Evolutionary conservation across 2,329 filamentous ascomycete genomes (phyloP).

Genomic region (Fusarium irregulare): DNA sequence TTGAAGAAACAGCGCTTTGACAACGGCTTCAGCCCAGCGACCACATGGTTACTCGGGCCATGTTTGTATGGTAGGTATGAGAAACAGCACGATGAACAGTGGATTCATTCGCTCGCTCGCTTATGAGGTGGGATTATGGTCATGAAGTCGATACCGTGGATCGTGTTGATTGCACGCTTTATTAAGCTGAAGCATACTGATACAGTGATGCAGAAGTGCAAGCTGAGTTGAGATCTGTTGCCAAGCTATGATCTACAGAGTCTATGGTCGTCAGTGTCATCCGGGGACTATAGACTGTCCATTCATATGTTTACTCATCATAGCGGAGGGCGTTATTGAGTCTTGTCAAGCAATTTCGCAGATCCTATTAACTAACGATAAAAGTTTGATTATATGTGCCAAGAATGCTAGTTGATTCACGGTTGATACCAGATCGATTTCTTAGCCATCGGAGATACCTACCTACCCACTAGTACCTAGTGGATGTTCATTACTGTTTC

Average conservation of each 20-base stretch:
- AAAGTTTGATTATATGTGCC: too few relatives aligned
- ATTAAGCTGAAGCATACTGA: neutral
- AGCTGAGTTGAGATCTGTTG: neutral
- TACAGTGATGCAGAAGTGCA: neutral
- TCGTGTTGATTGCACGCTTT: neutral
- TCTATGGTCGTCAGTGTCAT: neutral
- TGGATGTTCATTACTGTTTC: too few relatives aligned
- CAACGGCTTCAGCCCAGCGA: neutral
- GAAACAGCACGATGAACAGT: neutral
- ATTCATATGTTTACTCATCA: neutral
- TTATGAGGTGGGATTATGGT: neutral
- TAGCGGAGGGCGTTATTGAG: neutral
- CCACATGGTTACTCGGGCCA: constrained; percentile 36
- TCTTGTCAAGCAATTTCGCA: neutral
- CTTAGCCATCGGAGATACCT: too few relatives aligned
- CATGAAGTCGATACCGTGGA: neutral
- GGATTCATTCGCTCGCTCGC: neutral
- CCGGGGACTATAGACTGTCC: neutral
- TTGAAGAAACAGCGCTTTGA: constrained; percentile 1
- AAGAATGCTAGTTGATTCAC: too few relatives aligned
- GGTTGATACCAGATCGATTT: too few relatives aligned
- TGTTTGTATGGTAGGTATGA: neutral
- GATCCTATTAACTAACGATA: too few relatives aligned
- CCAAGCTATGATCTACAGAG: neutral
- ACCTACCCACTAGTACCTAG: too few relatives aligned